Conservation (phyloP, 1,139 yeast species). For the Spencermartinsiella ligniputridi region DNA sequence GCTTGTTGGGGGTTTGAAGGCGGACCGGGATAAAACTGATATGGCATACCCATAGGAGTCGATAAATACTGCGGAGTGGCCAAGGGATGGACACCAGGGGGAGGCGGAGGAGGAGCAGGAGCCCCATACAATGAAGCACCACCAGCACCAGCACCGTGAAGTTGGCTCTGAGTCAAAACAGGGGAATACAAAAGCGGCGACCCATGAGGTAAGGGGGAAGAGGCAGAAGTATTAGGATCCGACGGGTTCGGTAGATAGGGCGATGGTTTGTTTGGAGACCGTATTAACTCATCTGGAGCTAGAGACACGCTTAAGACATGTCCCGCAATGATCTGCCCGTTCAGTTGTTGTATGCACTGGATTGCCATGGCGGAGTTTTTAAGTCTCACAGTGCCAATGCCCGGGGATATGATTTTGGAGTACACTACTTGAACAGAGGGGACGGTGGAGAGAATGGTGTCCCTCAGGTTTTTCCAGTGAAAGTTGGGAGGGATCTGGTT, state of each 20-base stretch:
- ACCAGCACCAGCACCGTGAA: slow-evolving; percentile 1
- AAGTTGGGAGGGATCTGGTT: slow-evolving; percentile 14
- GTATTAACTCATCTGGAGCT: slow-evolving; percentile 9
- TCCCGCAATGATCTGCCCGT: slow-evolving; percentile 18
- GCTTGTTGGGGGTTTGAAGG: not conserved
- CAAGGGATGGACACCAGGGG: slow-evolving; percentile 4
- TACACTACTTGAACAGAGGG: slow-evolving; percentile 17
- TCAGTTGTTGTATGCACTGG: slow-evolving; percentile 14
- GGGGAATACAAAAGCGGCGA: slow-evolving; percentile 9
- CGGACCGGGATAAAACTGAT: not conserved
- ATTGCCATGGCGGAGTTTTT: slow-evolving; percentile 19
- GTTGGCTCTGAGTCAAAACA: slow-evolving; percentile 3
- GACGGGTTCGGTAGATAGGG: slow-evolving; percentile 1
- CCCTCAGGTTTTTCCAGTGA: slow-evolving; percentile 21
- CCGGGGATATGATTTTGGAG: slow-evolving; percentile 19
- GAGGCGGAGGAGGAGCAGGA: slow-evolving; percentile 5
- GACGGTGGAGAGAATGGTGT: slow-evolving; percentile 14
- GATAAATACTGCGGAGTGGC: not conserved
- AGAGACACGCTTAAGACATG: slow-evolving; percentile 16
- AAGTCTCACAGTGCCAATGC: slow-evolving; percentile 17
- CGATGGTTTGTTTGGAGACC: slow-evolving; percentile 6
- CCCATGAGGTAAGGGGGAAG: slow-evolving; percentile 9
- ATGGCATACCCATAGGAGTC: not conserved
- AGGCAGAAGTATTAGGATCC: slow-evolving; percentile 4
- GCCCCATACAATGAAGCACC: slow-evolving; percentile 1